Percentiles rank a stretch among this genome's conserved stretches.
Evolutionary conservation across 345 rosid species (phyloP).

Genomic region (Syzygium aqueum): DNA sequence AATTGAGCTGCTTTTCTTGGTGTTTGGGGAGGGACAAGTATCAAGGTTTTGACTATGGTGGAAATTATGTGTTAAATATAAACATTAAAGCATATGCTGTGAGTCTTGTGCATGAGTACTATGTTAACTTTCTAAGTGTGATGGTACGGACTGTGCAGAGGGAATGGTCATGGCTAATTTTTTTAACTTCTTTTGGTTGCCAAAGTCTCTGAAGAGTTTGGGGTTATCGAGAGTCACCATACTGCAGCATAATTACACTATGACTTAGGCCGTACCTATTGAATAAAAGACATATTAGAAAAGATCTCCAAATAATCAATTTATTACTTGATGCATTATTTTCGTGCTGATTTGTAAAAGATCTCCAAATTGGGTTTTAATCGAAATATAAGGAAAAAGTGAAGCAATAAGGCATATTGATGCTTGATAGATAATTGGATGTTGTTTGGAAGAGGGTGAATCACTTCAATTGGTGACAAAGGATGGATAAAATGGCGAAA

Average conservation of each 20-base stretch:
- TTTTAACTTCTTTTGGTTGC: not conserved
- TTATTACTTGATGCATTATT: too few relatives aligned
- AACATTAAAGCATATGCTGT: not conserved
- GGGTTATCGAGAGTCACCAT: not conserved
- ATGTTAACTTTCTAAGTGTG: not conserved
- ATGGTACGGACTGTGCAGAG: not conserved
- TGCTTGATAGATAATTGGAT: not conserved
- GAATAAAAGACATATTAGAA: too few relatives aligned
- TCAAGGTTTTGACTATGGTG: not conserved
- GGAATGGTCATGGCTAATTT: not conserved
- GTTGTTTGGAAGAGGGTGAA: rapidly evolving
- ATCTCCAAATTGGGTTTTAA: not conserved
- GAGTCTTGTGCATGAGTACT: not conserved
- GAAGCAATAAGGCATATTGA: not conserved
- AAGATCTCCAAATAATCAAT: too few relatives aligned
- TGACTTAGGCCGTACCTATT: not conserved
- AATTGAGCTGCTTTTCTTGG: not conserved
- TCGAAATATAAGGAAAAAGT: not conserved
- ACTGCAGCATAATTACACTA: not conserved
- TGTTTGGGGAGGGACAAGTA: not conserved
- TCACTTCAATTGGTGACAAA: rapidly evolving
- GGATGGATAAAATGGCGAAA: not conserved
- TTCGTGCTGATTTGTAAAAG: too few relatives aligned
- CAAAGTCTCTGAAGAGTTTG: not conserved
- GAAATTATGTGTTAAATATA: not conserved